These are phyloP conservation scores for Elaeis guineensis DNA, from an alignment of 176 grass and related monocot genomes.

Conservation along the genomic window DNA sequence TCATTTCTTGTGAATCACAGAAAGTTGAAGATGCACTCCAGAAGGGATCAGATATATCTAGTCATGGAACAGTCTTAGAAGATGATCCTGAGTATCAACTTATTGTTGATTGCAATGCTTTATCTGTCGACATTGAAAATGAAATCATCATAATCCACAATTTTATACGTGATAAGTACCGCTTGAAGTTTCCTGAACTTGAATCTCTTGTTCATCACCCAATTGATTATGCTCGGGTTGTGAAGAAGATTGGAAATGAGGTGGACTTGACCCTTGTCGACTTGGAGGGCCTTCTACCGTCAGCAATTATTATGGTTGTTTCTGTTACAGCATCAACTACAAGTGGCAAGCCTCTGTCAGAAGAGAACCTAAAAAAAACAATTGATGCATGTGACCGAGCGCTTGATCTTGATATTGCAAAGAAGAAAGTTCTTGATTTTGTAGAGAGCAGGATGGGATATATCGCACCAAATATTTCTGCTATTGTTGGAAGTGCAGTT, in stretches of 20 bases:
- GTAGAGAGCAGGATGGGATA: conserved; percentile 82
- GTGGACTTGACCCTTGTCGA: conserved; percentile 79
- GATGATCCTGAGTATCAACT: conserved; percentile 87
- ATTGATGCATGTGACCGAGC: conserved; percentile 77
- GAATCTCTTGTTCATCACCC: conserved; percentile 93
- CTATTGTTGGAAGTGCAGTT: conserved; percentile 72
- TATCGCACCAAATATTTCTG: conserved; percentile 84
- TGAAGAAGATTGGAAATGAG: conserved; percentile 93
- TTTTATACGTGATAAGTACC: conserved; percentile 86
- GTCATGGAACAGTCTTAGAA: conserved; percentile 50
- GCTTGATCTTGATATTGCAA: conserved; percentile 63
- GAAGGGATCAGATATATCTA: conserved; percentile 37
- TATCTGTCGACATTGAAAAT: conserved; percentile 90
- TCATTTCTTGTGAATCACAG: conserved; percentile 13
- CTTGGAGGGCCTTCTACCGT: conserved; percentile 77
- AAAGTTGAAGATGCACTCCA: conserved; percentile 81
- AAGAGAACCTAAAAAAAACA: conserved; percentile 66
- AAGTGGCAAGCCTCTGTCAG: conserved; percentile 66
- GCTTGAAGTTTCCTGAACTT: conserved; percentile 72
- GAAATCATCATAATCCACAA: conserved; percentile 94
- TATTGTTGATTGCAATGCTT: conserved; percentile 79
- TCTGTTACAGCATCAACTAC: conserved; percentile 87
- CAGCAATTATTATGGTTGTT: conserved; percentile 83
- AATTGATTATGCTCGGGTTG: conserved; percentile 83
- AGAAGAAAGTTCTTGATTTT: conserved; percentile 93